phyloP scores from a whole-genome alignment of 2,329 filamentous ascomycete species.

The Arthrobotrys megalospora region DNA sequence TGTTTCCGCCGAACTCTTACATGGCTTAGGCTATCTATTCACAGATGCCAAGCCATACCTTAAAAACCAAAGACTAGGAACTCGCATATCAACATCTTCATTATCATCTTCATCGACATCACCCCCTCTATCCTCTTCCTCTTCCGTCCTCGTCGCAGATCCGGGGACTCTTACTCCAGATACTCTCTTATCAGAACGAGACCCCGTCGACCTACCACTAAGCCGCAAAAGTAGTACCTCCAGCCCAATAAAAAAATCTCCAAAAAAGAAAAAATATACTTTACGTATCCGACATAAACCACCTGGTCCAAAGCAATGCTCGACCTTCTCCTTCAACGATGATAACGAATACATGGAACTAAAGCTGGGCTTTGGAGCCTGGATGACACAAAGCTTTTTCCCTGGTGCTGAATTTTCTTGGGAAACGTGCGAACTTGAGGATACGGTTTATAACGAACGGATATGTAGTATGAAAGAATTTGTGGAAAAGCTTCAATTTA shows the following conservation, averaged over 20 bases:
- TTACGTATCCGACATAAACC: conserved; percentile 1
- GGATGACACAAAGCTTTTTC: conserved; percentile 13
- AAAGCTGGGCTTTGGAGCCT: neutral
- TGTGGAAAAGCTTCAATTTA: conserved; percentile 2
- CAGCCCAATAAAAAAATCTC: neutral
- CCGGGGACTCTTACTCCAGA: conserved; percentile 15
- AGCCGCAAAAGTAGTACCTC: neutral
- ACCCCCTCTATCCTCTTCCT: neutral
- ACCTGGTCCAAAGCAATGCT: conserved; percentile 1
- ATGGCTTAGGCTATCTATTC: conserved; percentile 19
- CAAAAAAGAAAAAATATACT: conserved; percentile 9
- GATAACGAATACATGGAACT: conserved; percentile 13
- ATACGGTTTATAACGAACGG: neutral
- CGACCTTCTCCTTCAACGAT: conserved; percentile 15
- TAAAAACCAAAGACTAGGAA: neutral
- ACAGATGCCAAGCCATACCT: neutral
- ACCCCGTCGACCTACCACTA: neutral
- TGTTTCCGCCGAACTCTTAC: conserved; percentile 10
- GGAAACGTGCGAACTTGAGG: conserved; percentile 17
- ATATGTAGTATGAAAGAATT: conserved; percentile 8
- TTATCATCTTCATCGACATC: neutral
- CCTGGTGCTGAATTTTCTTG: conserved; percentile 1
- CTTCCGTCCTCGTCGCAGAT: neutral
- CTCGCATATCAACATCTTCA: conserved; percentile 9
- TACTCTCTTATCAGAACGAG: conserved; percentile 18